Conservation (phyloP, 1,284 basidiomycete genomes). For the Fomes fomentarius region DNA sequence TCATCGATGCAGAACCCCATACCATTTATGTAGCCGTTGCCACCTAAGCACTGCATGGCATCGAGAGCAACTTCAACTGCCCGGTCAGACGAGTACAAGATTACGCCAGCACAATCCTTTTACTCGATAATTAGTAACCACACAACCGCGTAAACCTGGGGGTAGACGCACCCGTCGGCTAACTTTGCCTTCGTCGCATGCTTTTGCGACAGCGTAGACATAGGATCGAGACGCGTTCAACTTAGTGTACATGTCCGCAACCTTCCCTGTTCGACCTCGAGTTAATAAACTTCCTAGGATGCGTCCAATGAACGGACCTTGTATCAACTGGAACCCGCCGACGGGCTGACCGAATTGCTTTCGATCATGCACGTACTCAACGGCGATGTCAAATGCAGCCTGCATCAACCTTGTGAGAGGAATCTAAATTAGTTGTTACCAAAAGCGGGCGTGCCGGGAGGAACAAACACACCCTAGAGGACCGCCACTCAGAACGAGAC, state of each 20-base stretch:
- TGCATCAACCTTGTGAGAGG: slow-evolving; percentile 80
- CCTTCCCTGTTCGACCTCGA: slow-evolving; percentile 53
- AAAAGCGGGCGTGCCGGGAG: background rate
- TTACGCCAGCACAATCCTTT: slow-evolving; percentile 92
- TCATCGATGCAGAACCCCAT: too few relatives aligned
- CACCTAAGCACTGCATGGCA: slow-evolving; percentile 90
- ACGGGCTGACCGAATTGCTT: slow-evolving; percentile 89
- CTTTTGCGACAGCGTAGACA: slow-evolving; percentile 90
- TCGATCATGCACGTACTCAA: slow-evolving; percentile 90
- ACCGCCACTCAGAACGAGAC: slow-evolving; percentile 89
- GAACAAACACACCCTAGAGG: slow-evolving; percentile 59
- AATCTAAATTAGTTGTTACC: slow-evolving; percentile 1
- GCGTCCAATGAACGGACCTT: slow-evolving; percentile 57
- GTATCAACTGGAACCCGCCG: slow-evolving; percentile 95
- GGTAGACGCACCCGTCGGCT: slow-evolving; percentile 71
- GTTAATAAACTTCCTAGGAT: background rate
- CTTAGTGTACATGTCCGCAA: slow-evolving; percentile 96
- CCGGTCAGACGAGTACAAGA: slow-evolving; percentile 89
- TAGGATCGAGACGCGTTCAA: slow-evolving; percentile 88
- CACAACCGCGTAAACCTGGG: background rate
- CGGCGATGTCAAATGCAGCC: slow-evolving; percentile 87
- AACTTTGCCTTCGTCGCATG: slow-evolving; percentile 83
- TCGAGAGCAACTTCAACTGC: slow-evolving; percentile 91
- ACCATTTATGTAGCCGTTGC: slow-evolving; percentile 94
- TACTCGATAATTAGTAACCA: too few relatives aligned